These are phyloP conservation scores for Veloboletus limbatus DNA, from an alignment of 1,284 basidiomycete genomes.

Conservation along the genomic window DNA sequence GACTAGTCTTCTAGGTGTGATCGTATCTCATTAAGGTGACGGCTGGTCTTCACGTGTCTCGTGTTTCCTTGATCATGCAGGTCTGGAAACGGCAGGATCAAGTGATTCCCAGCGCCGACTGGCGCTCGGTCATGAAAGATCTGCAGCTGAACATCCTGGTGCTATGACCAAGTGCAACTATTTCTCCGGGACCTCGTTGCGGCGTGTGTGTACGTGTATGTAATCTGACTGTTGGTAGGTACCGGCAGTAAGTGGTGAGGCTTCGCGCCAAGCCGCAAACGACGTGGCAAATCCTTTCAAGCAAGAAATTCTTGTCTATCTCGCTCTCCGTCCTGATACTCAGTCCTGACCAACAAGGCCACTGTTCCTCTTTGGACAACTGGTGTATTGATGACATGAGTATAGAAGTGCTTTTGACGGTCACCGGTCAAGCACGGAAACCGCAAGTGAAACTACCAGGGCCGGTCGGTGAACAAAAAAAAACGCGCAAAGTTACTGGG, in stretches of 20 bases:
- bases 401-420: constrained; percentile 9
- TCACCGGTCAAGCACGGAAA: constrained; percentile 12
- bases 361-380: constrained; percentile 9
- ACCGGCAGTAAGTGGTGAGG: constrained; percentile 27
- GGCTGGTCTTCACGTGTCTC: constrained; percentile 26
- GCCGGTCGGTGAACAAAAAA: constrained; percentile 8
- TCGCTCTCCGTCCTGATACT: constrained; percentile 6
- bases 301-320: constrained; percentile 12
- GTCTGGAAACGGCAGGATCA: constrained; percentile 42
- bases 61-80: constrained; percentile 23
- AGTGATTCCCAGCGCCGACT: constrained; percentile 35
- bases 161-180: constrained; percentile 27
- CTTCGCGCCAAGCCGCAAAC: constrained; percentile 9
- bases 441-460: constrained; percentile 15
- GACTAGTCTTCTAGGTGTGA: constrained; percentile 45
- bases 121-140: constrained; percentile 43
- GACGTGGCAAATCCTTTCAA: constrained; percentile 14
- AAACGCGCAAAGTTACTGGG: neutral
- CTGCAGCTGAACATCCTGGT: constrained; percentile 34
- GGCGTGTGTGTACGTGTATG: constrained; percentile 20
- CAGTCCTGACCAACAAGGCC: constrained; percentile 23
- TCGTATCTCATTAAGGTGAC: constrained; percentile 16
- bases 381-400: constrained; percentile 12
- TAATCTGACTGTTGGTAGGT: constrained; percentile 22
- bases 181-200: constrained; percentile 22